These are phyloP conservation scores for Yamadazyma takamatsuzukensis DNA, from an alignment of 805 yeast species.

Conservation along the genomic window DNA sequence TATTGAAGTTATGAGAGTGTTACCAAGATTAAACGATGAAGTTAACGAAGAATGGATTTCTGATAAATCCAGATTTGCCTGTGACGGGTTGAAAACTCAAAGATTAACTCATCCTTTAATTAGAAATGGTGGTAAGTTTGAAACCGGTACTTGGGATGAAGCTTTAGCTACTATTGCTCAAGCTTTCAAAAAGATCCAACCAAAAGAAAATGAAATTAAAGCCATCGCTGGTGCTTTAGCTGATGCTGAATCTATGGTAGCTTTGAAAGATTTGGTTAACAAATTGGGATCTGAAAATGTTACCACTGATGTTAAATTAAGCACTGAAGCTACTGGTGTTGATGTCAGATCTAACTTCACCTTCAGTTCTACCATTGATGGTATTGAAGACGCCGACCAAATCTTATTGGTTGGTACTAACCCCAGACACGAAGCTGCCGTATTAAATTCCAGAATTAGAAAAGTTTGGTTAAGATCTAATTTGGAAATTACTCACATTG, in stretches of 20 bases:
- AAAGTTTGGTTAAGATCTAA: slow-evolving; percentile 70
- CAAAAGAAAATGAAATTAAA: slow-evolving; percentile 68
- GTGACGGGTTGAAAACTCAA: slow-evolving; percentile 83
- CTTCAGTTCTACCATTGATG: slow-evolving; percentile 75
- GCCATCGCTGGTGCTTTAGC: slow-evolving; percentile 79
- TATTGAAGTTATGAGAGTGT: slow-evolving; percentile 78
- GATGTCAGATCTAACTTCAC: slow-evolving; percentile 76
- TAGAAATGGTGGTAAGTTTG: slow-evolving; percentile 65
- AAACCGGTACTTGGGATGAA: slow-evolving; percentile 82
- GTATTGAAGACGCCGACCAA: slow-evolving; percentile 80
- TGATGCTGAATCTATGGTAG: slow-evolving; percentile 81
- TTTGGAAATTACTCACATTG: slow-evolving; percentile 68
- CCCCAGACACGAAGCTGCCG: slow-evolving; percentile 90
- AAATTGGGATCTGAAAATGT: slow-evolving; percentile 77
- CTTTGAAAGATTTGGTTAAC: slow-evolving; percentile 75
- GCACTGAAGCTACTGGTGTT: slow-evolving; percentile 57
- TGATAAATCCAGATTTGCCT: slow-evolving; percentile 82
- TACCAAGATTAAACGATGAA: slow-evolving; percentile 83
- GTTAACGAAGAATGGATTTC: slow-evolving; percentile 90
- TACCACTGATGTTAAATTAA: slow-evolving; percentile 64
- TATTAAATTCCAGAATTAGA: slow-evolving; percentile 78
- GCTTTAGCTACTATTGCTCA: slow-evolving; percentile 68
- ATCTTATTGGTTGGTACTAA: slow-evolving; percentile 79
- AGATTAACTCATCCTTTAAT: slow-evolving; percentile 78
- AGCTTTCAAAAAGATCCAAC: slow-evolving; percentile 52